Evolutionary conservation across 2,329 filamentous ascomycete genomes (phyloP).

Genomic region (Pseudophaeomoniella oleicola): DNA sequence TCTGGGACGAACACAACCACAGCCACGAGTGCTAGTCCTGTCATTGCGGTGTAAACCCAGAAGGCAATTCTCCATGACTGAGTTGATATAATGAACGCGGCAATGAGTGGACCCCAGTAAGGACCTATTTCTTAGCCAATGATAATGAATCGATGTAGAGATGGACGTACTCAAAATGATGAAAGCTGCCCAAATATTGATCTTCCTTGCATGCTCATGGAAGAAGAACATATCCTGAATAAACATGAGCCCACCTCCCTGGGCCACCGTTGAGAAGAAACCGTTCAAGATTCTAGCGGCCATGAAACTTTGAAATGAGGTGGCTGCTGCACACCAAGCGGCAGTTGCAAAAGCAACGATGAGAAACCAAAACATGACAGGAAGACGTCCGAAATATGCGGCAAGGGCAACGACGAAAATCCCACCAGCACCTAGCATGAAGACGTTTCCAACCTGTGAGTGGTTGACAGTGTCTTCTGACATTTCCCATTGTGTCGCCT

Average conservation of each 20-base stretch:
- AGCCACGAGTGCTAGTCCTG: constrained; percentile 17
- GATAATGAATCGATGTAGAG: neutral
- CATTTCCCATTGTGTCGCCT: constrained; percentile 23
- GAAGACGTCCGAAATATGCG: constrained; percentile 29
- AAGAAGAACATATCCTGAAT: constrained; percentile 28
- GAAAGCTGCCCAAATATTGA: constrained; percentile 23
- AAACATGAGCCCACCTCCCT: constrained; percentile 28
- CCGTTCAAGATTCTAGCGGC: constrained; percentile 29
- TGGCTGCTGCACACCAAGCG: constrained; percentile 23
- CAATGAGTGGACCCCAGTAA: constrained; percentile 13
- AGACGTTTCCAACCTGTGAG: constrained; percentile 25
- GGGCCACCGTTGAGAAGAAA: constrained; percentile 27
- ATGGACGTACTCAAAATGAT: constrained; percentile 15
- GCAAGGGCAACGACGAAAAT: constrained; percentile 24
- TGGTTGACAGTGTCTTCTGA: constrained; percentile 23
- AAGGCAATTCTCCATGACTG: constrained; percentile 22
- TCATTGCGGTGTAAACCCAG: constrained; percentile 19
- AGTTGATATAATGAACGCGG: constrained; percentile 22
- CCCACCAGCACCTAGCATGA: constrained; percentile 29
- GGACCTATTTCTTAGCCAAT: too few species aligned
- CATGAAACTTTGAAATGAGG: constrained; percentile 23
- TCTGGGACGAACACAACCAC: constrained; percentile 21
- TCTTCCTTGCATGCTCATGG: constrained; percentile 24
- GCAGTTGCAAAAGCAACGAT: constrained; percentile 21
- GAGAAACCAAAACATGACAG: constrained; percentile 25